Base-by-base conservation (phyloP, 2,329 filamentous ascomycete species). In the Pseudocercospora vitis region DNA sequence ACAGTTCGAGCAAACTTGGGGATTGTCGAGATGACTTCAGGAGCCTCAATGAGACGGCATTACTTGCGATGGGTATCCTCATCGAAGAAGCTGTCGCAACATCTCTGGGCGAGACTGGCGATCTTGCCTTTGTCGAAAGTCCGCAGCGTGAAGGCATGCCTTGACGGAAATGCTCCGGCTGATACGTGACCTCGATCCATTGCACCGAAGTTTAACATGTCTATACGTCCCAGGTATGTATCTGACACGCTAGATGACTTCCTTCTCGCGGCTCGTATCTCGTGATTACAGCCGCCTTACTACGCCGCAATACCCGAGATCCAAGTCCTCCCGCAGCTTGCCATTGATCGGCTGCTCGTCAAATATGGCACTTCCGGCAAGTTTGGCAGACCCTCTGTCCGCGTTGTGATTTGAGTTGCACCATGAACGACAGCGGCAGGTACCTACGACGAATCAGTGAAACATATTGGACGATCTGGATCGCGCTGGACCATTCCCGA, bases 41-140 rank as follows among this genome's bases (percentile, higher is more conserved):
- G 59, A 88, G 83, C 68, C 82, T 92, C 81, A 87, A 92, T 65
- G 88, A 89, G 73, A 89, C 87, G 11, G 88, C 88, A 3, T 75
- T 92, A 53, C 73, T 92, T 50, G 87, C 88, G 1, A 77, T 92
- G 64, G 87, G 88, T 1, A 83, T 92, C 45, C 70, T 92, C 52
- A 73, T 91, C 35, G 88, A 92, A 71, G 88, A 92, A 70, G 80
- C 82, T 2, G 78, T 81, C 12, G 76, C 78, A 33, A 81, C 84
- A 42, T 69, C 77, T 4, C 72, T 91, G 16, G 87, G 86, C 3
- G 73, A 77, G 50, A 80, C 76, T 9, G 88, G 88, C 18, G 85
- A 90, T 69, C 69, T 89, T 44, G 85, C 87, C 1, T 87, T 92
- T 65, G 83, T 85, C 0, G 87, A 91, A 33, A 55, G 16, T 21